Base-by-base conservation (phyloP, 371 early-diverging fungal genomes). In the Mucor ambiguus region DNA sequence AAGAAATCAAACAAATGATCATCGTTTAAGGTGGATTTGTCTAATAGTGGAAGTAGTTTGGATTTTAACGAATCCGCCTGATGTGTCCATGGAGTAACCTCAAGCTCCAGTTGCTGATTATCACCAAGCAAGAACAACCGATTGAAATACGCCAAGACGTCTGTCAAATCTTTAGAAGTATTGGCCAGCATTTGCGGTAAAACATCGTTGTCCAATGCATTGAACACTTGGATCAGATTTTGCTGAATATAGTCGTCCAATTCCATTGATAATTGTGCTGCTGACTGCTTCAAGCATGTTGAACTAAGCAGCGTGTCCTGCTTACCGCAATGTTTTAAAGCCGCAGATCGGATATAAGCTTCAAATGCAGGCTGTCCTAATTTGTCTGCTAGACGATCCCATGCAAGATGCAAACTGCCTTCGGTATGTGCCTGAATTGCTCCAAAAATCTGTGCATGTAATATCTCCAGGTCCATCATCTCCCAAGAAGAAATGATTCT, bases 341-440 rank as follows among this genome's bases (percentile, higher is more conserved):
- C 52, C n/a, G 65, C 35, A 5, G 49, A 38, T 20, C 66, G 65
- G n/a, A 78, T 61, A 52, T 66, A 74, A 1, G 43, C n/a, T 49
- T 74, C 78, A 20, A 80, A 56, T 22, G 78, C 73, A 55, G 72
- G 74, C 38, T 74, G 70, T 16, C 81, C 65, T 32, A 77, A 64
- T 35, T 65, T 69, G 26, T 72, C 76, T 54, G 76, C 70, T 37
- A 75, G 29, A 18, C 56, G 48, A 62, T 80, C 81, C 81, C 81
- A 80, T 37, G 70, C 76, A 9, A 72, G 46, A 12, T 78, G 81
- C 22, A 80, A 64, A 54, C 69, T 70, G 5, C 81, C 76, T 56
- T 75, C 72, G 3, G 77, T 80, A 52, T 78, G 78, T 32, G 81
- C 74, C 24, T 80, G 81, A 41, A 80, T 69, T 10, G 81, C 81